Evolutionary conservation across 1,139 yeast species (phyloP).

Genomic region (Pichia sp.): DNA sequence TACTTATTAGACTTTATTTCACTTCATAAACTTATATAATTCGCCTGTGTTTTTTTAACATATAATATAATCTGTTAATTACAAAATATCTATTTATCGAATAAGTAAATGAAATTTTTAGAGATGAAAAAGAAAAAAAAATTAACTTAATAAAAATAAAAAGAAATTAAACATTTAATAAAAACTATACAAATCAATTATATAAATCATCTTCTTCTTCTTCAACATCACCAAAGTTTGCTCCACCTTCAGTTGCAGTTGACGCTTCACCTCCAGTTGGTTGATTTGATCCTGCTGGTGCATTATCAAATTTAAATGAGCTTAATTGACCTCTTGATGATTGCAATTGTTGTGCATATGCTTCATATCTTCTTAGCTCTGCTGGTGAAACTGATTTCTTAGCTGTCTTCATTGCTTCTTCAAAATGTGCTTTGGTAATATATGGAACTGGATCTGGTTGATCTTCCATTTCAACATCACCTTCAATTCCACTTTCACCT

Average conservation of each 20-base stretch:
- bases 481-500: conserved; percentile 36
- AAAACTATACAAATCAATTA: conserved; percentile 36
- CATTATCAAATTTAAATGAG: conserved; percentile 64
- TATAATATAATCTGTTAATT: background rate
- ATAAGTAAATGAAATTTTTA: too few species aligned
- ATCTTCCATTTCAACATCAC: conserved; percentile 58
- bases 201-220: conserved; percentile 95
- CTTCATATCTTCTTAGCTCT: conserved; percentile 97
- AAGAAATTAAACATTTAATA: too few species aligned
- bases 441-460: conserved; percentile 91
- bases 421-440: conserved; percentile 78
- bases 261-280: conserved; percentile 10
- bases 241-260: conserved; percentile 34
- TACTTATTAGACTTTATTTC: too few species aligned
- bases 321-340: conserved; percentile 91
- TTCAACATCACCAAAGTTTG: conserved; percentile 37
- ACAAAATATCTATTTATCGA: background rate
- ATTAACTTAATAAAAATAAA: background rate
- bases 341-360: conserved; percentile 94
- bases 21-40: too few species aligned
- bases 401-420: conserved; percentile 99
- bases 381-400: conserved; percentile 95
- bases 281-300: conserved; percentile 30
- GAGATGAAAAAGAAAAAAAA: too few species aligned
- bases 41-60: too few species aligned